Evolutionary conservation across 148 eudicot species (phyloP).

Genomic region (Vaccinium corymbosum): DNA sequence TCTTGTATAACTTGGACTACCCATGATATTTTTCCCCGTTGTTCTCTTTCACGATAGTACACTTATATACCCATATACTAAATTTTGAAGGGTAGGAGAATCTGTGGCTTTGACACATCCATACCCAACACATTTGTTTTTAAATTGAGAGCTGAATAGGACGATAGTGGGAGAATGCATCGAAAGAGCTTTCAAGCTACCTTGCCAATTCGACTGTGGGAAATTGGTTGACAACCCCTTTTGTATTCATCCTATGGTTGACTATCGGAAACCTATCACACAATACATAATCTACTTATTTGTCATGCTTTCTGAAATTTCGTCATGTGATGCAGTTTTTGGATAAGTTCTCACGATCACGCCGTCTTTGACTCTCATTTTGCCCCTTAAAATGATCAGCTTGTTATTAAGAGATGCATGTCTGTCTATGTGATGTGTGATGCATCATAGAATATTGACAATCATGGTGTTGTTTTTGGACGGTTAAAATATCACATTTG

Average conservation of each 20-base stretch:
- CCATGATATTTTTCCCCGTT: neutral
- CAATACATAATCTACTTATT: neutral
- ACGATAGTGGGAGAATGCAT: neutral
- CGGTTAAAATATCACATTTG: neutral
- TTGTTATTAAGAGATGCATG: neutral
- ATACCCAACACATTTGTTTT: neutral
- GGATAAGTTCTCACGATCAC: neutral
- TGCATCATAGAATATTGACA: neutral
- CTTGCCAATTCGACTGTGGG: neutral
- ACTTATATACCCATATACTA: neutral
- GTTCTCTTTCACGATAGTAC: neutral
- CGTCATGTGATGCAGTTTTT: neutral
- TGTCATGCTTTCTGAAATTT: neutral
- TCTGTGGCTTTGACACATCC: neutral
- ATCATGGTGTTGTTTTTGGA: neutral
- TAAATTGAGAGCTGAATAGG: neutral
- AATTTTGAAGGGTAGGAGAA: neutral
- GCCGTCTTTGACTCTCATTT: neutral
- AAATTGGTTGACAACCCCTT: slow-evolving; percentile 1
- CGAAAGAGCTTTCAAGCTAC: neutral
- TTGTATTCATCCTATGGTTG: neutral
- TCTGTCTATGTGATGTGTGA: neutral
- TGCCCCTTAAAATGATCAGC: neutral
- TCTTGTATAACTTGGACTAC: neutral
- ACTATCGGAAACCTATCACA: neutral